Evolutionary conservation across 345 rosid genomes (phyloP).

Genomic region (Chamaenerion angustifolium): DNA sequence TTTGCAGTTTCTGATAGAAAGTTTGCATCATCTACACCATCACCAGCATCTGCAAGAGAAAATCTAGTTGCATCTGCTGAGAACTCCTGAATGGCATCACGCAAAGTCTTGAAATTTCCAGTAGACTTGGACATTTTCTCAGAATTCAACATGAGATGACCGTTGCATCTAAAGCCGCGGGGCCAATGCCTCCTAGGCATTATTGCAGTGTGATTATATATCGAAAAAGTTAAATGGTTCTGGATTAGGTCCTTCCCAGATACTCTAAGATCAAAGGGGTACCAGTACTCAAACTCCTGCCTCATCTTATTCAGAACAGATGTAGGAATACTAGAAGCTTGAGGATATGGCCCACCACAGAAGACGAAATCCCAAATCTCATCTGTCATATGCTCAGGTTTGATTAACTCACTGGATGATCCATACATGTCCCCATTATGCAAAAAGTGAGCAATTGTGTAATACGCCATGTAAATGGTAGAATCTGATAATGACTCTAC

Average conservation of each 20-base stretch:
- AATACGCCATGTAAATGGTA: slow-evolving; percentile 85
- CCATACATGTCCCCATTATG: slow-evolving; percentile 80
- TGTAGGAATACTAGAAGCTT: slow-evolving; percentile 43
- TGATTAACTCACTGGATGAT: slow-evolving; percentile 20
- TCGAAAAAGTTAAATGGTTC: slow-evolving; percentile 80
- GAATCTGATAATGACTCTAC: slow-evolving; percentile 92
- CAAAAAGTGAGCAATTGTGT: slow-evolving; percentile 72
- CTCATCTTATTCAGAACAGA: slow-evolving; percentile 64
- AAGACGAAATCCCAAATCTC: slow-evolving; percentile 84
- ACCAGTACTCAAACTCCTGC: slow-evolving; percentile 94
- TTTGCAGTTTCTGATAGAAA: slow-evolving; percentile 85
- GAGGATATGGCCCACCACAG: slow-evolving; percentile 60
- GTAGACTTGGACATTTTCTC: slow-evolving; percentile 98
- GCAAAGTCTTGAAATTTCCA: slow-evolving; percentile 82
- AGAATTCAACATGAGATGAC: slow-evolving; percentile 88
- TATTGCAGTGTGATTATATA: slow-evolving; percentile 77
- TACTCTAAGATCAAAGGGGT: slow-evolving; percentile 88
- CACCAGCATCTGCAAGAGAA: slow-evolving; percentile 92
- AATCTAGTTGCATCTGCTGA: slow-evolving; percentile 87
- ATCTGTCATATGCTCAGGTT: slow-evolving; percentile 70
- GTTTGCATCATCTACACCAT: slow-evolving; percentile 97
- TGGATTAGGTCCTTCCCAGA: slow-evolving; percentile 97
- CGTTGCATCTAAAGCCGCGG: slow-evolving; percentile 85
- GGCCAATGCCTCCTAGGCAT: slow-evolving; percentile 81
- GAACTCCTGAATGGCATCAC: slow-evolving; percentile 71